Percentiles rank a stretch among this genome's conserved stretches.
Evolutionary conservation across 768 basidiomycete species (phyloP).

Genomic region (Suillus ampliporus): DNA sequence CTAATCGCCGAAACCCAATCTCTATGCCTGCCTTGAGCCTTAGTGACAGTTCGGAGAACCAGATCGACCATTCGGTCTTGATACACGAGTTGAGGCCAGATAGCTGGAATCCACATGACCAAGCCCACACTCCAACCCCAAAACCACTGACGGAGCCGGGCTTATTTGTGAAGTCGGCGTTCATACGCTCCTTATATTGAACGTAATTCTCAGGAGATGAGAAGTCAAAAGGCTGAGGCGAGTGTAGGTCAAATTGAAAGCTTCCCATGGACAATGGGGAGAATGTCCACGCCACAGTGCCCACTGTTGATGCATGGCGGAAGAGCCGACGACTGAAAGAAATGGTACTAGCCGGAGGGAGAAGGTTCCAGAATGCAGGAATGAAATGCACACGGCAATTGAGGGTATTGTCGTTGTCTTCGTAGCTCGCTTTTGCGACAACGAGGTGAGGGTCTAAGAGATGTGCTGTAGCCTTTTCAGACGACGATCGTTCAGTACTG

Average conservation of each 20-base stretch:
- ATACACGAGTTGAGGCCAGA: slow-evolving; percentile 53
- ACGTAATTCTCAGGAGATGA: slow-evolving; percentile 30
- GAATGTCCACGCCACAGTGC: slow-evolving; percentile 42
- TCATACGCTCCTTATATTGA: slow-evolving; percentile 25
- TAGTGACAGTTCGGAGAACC: slow-evolving; percentile 59
- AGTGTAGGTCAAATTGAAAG: slow-evolving; percentile 50
- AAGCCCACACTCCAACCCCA: slow-evolving; percentile 50
- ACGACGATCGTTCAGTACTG: slow-evolving; percentile 6
- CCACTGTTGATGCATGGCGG: slow-evolving; percentile 51
- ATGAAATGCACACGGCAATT: slow-evolving; percentile 44
- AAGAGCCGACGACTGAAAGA: slow-evolving; percentile 58
- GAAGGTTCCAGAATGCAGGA: slow-evolving; percentile 36
- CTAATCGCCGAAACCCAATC: slow-evolving; percentile 50
- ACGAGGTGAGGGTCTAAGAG: slow-evolving; percentile 48
- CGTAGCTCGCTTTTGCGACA: slow-evolving; percentile 52
- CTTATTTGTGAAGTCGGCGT: slow-evolving; percentile 31
- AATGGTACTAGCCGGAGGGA: slow-evolving; percentile 49
- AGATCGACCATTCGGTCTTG: slow-evolving; percentile 55
- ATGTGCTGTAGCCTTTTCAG: slow-evolving; percentile 43
- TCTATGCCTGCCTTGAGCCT: slow-evolving; percentile 57
- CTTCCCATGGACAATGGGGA: slow-evolving; percentile 29
- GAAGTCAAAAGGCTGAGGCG: slow-evolving; percentile 47
- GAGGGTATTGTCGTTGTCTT: slow-evolving; percentile 52
- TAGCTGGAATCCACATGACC: slow-evolving; percentile 55
- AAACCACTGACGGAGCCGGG: slow-evolving; percentile 60